Conservation (phyloP, 2,329 filamentous ascomycete genomes). For the Fusarium duplospermum region DNA sequence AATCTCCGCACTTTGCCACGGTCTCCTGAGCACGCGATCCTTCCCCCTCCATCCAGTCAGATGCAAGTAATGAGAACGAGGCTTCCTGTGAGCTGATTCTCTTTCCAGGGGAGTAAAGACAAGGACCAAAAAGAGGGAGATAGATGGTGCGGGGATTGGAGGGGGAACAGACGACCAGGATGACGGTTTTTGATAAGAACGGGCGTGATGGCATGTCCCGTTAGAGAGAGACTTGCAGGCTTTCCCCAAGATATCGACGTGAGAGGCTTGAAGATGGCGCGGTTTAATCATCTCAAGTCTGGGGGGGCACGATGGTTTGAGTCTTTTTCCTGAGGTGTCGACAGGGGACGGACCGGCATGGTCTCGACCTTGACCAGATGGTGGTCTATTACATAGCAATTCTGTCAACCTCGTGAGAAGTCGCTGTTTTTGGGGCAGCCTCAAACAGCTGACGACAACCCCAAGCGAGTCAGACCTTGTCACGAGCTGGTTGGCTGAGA, state of each 20-base stretch:
- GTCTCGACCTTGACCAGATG: background rate
- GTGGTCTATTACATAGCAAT: background rate
- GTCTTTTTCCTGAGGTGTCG: background rate
- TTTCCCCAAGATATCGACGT: slow-evolving; percentile 1
- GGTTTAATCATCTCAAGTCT: background rate
- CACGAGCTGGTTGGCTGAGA: background rate
- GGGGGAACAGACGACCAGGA: background rate
- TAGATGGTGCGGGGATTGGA: background rate
- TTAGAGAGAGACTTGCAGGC: background rate
- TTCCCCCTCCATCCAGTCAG: background rate
- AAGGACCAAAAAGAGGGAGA: background rate
- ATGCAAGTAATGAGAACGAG: background rate
- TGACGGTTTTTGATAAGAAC: background rate
- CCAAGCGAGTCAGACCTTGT: background rate
- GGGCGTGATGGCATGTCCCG: background rate
- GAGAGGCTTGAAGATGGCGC: background rate
- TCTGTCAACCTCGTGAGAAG: background rate
- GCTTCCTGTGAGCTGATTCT: background rate
- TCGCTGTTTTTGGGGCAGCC: background rate
- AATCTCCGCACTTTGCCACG: background rate
- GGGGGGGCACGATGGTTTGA: background rate
- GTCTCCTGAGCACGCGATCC: background rate
- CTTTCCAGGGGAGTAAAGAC: background rate
- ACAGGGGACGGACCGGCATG: background rate
- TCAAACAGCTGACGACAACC: background rate